Evolutionary conservation across 2,329 filamentous ascomycete genomes (phyloP).

Genomic region (Aspergillus piperis): DNA sequence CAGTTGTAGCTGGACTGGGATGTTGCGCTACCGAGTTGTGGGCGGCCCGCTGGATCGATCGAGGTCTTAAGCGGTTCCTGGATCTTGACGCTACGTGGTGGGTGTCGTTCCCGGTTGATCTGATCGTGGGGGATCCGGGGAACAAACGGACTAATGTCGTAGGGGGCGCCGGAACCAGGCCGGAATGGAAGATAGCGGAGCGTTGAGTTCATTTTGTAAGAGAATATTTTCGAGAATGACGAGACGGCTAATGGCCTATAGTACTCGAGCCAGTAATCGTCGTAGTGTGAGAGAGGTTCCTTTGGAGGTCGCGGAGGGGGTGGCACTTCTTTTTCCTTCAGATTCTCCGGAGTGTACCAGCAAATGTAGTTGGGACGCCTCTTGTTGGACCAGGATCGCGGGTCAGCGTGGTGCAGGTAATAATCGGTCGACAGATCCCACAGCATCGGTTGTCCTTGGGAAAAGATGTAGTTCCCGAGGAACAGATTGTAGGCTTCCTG

Average conservation of each 20-base stretch:
- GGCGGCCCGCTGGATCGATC: slow-evolving; percentile 33
- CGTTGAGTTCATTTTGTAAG: slow-evolving; percentile 88
- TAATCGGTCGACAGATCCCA: slow-evolving; percentile 97
- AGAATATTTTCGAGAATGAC: slow-evolving; percentile 87
- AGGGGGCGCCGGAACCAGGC: slow-evolving; percentile 66
- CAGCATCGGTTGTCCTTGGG: slow-evolving; percentile 85
- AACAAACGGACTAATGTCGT: slow-evolving; percentile 85
- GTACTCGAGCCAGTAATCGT: slow-evolving; percentile 98
- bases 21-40: slow-evolving; percentile 12
- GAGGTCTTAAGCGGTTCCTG: slow-evolving; percentile 59
- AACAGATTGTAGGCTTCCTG: slow-evolving; percentile 99
- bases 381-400: slow-evolving; percentile 68
- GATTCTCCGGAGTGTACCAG: slow-evolving; percentile 78
- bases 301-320: slow-evolving; percentile 39
- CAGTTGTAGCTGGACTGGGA: slow-evolving; percentile 26
- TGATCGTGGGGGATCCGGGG: slow-evolving; percentile 63
- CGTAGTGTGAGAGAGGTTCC: slow-evolving; percentile 58
- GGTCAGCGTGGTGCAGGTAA: slow-evolving; percentile 88
- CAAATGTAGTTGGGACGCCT: slow-evolving; percentile 73
- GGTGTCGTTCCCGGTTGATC: slow-evolving; percentile 60
- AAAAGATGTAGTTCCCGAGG: slow-evolving; percentile 90
- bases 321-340: slow-evolving; percentile 65
- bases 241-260: slow-evolving; percentile 87
- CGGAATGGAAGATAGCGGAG: slow-evolving; percentile 79
- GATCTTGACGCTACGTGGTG: slow-evolving; percentile 63